Evolutionary conservation across 345 rosid genomes (phyloP), one percentile per base, ranked within the genome.

Genomic region (Gossypium rotundifolium): DNA sequence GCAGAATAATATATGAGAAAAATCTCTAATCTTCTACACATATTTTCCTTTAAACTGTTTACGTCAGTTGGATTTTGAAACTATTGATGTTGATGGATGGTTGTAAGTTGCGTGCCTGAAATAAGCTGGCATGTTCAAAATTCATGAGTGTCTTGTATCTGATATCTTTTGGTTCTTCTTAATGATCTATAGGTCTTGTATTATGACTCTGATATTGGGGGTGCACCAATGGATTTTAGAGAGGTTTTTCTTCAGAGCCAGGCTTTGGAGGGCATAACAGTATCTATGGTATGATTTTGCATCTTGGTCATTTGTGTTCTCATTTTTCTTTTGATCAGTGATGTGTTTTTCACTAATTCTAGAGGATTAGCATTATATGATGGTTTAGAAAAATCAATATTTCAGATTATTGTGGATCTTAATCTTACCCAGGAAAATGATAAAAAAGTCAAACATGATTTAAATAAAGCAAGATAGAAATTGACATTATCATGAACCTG

Each of bases 181-280:
- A 72, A 22, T 67, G 33, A 67, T 64, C 42, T 23, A 58, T 81
- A 95, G 99, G 93, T 93, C 58, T 77, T 93, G 60, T 95, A 95
- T 81, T 95, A 88, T 59, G 99, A 95, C 80, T 74, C 87, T 60
- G 98, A 91, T 75, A 79, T 86, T 72, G 96, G 93, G 58, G 97
- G 97, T 40, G 88, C 83, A 70, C 98, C 96, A 25, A 81, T 95
- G 83, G 90, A 83, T 65, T 95, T 95, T 75, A 91, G 90, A 51
- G 94, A 93, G 81, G 94, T 95, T 81, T 95, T 95, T 73, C 93
- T 95, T 62, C 98, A 81, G 78, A 93, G 99, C 81, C 99, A 95
- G 80, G 98, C 98, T 75, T 84, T 95, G 81, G 99, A 95, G 83
- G 93, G 91, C 79, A 88, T 95, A 71, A 83, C 85, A 11, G 73